Conservation (phyloP, 1,284 basidiomycete genomes). For the Rhodotorula sp. region DNA sequence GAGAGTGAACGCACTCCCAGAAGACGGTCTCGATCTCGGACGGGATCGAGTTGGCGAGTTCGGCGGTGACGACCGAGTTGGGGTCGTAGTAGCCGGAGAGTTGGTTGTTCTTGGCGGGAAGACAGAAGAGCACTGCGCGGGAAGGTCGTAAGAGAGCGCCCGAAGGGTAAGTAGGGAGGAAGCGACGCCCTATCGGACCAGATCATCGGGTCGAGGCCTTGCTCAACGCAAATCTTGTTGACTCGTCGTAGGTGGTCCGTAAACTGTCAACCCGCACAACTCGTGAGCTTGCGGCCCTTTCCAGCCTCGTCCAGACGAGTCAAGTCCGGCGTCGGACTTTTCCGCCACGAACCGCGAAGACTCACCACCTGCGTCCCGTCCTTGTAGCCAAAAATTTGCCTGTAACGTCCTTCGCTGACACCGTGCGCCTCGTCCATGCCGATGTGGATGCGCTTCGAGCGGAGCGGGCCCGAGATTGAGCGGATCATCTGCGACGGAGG, state of each 20-base stretch:
- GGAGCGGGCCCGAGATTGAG: conserved; percentile 46
- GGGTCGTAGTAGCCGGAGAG: conserved; percentile 49
- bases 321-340: not conserved
- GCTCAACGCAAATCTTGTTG: conserved; percentile 45
- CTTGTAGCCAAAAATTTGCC: conserved; percentile 48
- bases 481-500: conserved; percentile 42
- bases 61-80: conserved; percentile 40
- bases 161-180: not conserved
- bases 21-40: conserved; percentile 46
- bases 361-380: conserved; percentile 43
- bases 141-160: too few species aligned
- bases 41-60: conserved; percentile 45
- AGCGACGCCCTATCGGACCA: conserved; percentile 47
- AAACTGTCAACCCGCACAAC: conserved; percentile 26
- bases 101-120: conserved; percentile 49
- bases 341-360: conserved; percentile 11
- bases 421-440: conserved; percentile 50
- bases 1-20: conserved; percentile 24
- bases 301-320: not conserved
- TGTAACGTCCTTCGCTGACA: conserved; percentile 49
- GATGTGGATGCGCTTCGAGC: conserved; percentile 48
- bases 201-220: conserved; percentile 49
- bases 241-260: conserved; percentile 46
- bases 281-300: not conserved
- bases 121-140: conserved; percentile 49